Evolutionary conservation across 2,329 filamentous ascomycete species (phyloP).

Genomic region (Pyrenophora teres): DNA sequence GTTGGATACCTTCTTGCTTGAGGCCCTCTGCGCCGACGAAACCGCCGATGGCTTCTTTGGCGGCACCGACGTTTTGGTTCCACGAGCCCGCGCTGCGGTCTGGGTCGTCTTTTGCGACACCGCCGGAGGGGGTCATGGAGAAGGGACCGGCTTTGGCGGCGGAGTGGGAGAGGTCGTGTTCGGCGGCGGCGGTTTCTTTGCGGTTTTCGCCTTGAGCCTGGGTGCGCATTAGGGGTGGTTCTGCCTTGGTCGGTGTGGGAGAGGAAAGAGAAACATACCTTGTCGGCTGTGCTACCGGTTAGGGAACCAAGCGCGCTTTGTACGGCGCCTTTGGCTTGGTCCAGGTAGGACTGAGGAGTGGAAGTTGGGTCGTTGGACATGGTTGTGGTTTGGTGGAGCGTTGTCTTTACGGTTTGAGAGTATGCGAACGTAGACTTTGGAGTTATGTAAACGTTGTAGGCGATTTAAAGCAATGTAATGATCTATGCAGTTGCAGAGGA

Average conservation of each 20-base stretch:
- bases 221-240: slow-evolving; percentile 5
- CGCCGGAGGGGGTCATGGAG: slow-evolving; percentile 71
- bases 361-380: slow-evolving; percentile 64
- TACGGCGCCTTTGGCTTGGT: slow-evolving; percentile 72
- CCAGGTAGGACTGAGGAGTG: slow-evolving; percentile 70
- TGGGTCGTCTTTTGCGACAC: slow-evolving; percentile 71
- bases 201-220: slow-evolving; percentile 65
- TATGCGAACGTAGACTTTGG: no score
- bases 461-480: no score
- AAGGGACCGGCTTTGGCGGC: slow-evolving; percentile 74
- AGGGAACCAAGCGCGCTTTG: slow-evolving; percentile 74
- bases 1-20: slow-evolving; percentile 73
- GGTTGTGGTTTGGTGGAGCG: slow-evolving; percentile 18
- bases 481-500: no score
- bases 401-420: slow-evolving; percentile 3
- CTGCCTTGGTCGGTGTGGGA: slow-evolving; percentile 1
- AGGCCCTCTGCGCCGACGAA: slow-evolving; percentile 75
- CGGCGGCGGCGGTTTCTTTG: slow-evolving; percentile 67
- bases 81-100: slow-evolving; percentile 74
- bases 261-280: slow-evolving; percentile 50
- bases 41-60: slow-evolving; percentile 80
- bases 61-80: slow-evolving; percentile 87
- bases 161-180: slow-evolving; percentile 76
- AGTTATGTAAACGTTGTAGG: no score
- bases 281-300: slow-evolving; percentile 72